Conservation (phyloP, 1,284 basidiomycete species). For the Cutaneotrichosporon sp. region DNA sequence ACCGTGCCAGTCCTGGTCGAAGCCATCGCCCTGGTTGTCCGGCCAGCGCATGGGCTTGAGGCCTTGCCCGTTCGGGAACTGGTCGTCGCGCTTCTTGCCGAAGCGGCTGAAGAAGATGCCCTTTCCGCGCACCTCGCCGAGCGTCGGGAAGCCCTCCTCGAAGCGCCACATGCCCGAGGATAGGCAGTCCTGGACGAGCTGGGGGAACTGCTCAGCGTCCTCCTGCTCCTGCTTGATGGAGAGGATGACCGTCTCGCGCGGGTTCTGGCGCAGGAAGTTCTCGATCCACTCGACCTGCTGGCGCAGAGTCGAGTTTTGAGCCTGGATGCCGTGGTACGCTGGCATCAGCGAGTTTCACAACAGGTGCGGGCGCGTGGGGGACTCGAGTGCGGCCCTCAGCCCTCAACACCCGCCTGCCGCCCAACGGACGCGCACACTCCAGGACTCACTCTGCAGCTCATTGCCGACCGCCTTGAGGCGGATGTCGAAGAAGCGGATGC, state of each 20-base stretch:
- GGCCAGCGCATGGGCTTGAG: conserved; percentile 81
- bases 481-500: conserved; percentile 78
- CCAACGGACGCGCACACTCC: neutral
- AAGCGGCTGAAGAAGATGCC: conserved; percentile 81
- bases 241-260: conserved; percentile 73
- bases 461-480: conserved; percentile 67
- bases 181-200: conserved; percentile 65
- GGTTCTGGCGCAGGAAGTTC: conserved; percentile 65
- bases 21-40: conserved; percentile 68
- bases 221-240: conserved; percentile 79
- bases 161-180: conserved; percentile 74
- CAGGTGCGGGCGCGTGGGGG: too few relatives aligned
- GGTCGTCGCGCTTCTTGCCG: conserved; percentile 34
- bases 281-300: conserved; percentile 63
- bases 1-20: conserved; percentile 63
- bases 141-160: conserved; percentile 70
- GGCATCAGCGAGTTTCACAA: neutral
- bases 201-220: conserved; percentile 60
- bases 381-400: too few relatives aligned
- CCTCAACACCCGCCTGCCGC: too few relatives aligned
- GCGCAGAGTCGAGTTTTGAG: conserved; percentile 64
- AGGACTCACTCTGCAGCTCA: conserved; percentile 47
- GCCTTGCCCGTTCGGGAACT: conserved; percentile 66
- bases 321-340: conserved; percentile 74
- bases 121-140: conserved; percentile 81